Conservation (phyloP, 2,329 filamentous ascomycete species). For the Elsinoe fawcettii region DNA sequence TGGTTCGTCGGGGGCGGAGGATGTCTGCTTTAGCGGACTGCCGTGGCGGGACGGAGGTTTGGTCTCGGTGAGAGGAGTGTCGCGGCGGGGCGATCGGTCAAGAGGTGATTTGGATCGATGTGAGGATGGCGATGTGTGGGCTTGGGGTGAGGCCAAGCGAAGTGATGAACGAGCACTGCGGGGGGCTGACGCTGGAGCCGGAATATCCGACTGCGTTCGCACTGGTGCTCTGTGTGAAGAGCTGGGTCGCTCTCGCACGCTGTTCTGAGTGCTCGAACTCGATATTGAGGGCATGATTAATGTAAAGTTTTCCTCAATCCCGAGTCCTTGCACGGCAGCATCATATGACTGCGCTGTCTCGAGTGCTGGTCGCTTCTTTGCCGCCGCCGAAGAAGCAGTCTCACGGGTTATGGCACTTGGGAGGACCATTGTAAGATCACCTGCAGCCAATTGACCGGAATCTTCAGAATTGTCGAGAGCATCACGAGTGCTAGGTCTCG, state of each 20-base stretch:
- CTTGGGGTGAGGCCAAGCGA: slow-evolving; percentile 14
- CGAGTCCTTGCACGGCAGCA: slow-evolving; percentile 29
- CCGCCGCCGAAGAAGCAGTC: slow-evolving; percentile 17
- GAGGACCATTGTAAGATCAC: slow-evolving; percentile 42
- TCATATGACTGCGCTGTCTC: slow-evolving; percentile 36
- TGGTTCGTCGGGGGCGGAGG: slow-evolving; percentile 30
- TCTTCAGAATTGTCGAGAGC: slow-evolving; percentile 21
- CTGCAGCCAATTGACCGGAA: slow-evolving; percentile 28
- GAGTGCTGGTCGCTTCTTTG: slow-evolving; percentile 28
- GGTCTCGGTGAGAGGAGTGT: slow-evolving; percentile 12
- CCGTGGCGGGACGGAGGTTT: slow-evolving; percentile 16
- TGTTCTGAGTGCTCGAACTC: slow-evolving; percentile 23
- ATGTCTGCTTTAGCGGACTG: slow-evolving; percentile 24
- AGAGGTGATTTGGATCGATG: slow-evolving; percentile 3
- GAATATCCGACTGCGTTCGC: slow-evolving; percentile 29
- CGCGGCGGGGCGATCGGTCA: slow-evolving; percentile 14
- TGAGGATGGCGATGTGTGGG: slow-evolving; percentile 19
- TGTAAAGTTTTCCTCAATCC: slow-evolving; percentile 43
- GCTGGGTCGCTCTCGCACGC: slow-evolving; percentile 20
- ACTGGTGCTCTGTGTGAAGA: slow-evolving; percentile 25
- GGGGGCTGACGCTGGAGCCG: slow-evolving; percentile 7
- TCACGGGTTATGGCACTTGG: slow-evolving; percentile 33
- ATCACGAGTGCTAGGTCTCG: slow-evolving; percentile 29
- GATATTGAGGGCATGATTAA: slow-evolving; percentile 40
- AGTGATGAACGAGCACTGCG: slow-evolving; percentile 8